A percentile compares a stretch with the other conserved stretches of the same genome.
phyloP scores from a whole-genome alignment of 768 basidiomycete species.

The Gyrodon lividus region DNA sequence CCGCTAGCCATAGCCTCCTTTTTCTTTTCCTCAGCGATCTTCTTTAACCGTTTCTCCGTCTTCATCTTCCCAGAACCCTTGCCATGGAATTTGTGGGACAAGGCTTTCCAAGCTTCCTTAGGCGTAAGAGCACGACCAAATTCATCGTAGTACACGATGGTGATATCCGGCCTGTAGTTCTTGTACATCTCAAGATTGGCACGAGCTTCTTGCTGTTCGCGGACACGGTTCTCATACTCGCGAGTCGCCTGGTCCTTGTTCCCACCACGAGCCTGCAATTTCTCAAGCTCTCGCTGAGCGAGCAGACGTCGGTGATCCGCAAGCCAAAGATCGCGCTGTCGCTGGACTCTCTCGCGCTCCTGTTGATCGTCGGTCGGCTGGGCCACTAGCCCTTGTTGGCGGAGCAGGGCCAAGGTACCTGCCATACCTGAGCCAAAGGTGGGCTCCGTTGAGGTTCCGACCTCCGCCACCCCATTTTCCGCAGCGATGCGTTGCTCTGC shows the following conservation, averaged over 20 bases:
- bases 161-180: slow-evolving; percentile 95
- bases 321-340: slow-evolving; percentile 87
- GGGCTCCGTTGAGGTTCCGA: slow-evolving; percentile 74
- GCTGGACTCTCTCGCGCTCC: slow-evolving; percentile 80
- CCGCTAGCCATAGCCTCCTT: slow-evolving; percentile 91
- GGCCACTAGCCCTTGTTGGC: slow-evolving; percentile 87
- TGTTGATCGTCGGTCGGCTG: slow-evolving; percentile 57
- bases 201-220: slow-evolving; percentile 90
- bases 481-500: slow-evolving; percentile 45
- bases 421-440: slow-evolving; percentile 84
- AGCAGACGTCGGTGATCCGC: slow-evolving; percentile 77
- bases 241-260: slow-evolving; percentile 91
- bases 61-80: slow-evolving; percentile 97
- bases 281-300: slow-evolving; percentile 79
- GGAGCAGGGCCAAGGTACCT: slow-evolving; percentile 82
- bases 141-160: slow-evolving; percentile 96
- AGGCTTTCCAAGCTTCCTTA: slow-evolving; percentile 98
- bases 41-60: slow-evolving; percentile 94
- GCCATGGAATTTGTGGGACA: slow-evolving; percentile 98
- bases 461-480: slow-evolving; percentile 34
- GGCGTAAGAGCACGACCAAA: slow-evolving; percentile 84
- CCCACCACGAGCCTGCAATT: slow-evolving; percentile 69
- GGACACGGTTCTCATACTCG: slow-evolving; percentile 89
- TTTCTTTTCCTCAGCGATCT: slow-evolving; percentile 97
- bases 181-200: slow-evolving; percentile 81